These are phyloP conservation scores for Aaosphaeria pasadenensis DNA, from an alignment of 2,329 filamentous ascomycete species.

Conservation along the genomic window DNA sequence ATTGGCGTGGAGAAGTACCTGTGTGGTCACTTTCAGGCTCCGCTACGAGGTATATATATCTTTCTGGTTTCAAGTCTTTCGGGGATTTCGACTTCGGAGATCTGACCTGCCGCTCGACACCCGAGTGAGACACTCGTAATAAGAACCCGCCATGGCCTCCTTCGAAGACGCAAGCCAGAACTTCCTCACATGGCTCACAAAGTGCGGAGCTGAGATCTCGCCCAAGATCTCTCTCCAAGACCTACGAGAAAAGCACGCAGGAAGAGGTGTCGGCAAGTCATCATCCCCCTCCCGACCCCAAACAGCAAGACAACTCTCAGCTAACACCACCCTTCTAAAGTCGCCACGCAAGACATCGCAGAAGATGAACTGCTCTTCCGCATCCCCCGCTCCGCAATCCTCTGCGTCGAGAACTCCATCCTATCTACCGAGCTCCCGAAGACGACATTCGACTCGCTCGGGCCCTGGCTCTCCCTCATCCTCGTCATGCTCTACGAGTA, in stretches of 20 bases:
- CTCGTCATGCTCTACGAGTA: conserved; percentile 78
- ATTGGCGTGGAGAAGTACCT: no score
- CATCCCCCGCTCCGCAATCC: conserved; percentile 68
- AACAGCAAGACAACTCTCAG: not conserved
- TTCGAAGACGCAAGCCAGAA: conserved; percentile 45
- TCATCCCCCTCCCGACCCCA: not conserved
- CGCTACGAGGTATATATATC: no score
- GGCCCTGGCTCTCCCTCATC: conserved; percentile 60
- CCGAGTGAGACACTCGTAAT: no score
- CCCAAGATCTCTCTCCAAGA: conserved; percentile 58
- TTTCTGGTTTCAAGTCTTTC: no score
- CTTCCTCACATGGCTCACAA: conserved; percentile 59
- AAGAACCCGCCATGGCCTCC: conserved; percentile 17
- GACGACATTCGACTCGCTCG: conserved; percentile 33
- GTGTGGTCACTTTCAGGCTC: no score
- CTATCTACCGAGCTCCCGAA: conserved; percentile 54
- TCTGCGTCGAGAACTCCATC: conserved; percentile 70
- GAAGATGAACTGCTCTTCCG: conserved; percentile 77
- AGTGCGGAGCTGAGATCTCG: conserved; percentile 53
- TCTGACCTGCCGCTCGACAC: no score
- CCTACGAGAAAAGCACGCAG: conserved; percentile 54
- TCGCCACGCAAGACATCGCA: conserved; percentile 66
- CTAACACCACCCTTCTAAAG: conserved; percentile 42
- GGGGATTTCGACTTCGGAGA: no score
- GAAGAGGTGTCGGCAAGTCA: conserved; percentile 61